Evolutionary conservation across 2,329 filamentous ascomycete species (phyloP), one percentile per base, ranked within the genome.

Genomic region (Pseudogymnoascus sp.): DNA sequence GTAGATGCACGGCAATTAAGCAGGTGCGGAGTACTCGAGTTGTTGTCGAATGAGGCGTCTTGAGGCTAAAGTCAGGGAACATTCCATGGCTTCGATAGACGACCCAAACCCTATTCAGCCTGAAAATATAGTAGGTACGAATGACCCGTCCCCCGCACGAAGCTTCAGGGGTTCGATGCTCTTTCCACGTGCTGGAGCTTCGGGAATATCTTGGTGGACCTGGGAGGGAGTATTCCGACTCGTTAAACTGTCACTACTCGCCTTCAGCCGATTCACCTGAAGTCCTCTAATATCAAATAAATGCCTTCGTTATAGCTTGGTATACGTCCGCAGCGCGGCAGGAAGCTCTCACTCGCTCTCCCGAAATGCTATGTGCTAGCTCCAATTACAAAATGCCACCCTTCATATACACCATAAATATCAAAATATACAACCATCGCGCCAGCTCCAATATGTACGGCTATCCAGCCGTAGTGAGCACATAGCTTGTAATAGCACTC

Each of bases 401-500:
- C 43, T 52, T 33, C 16, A 35, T 55, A 33, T 55, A 35, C 25
- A 33, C 28, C 49, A 18, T 55, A 35, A 33, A 55, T 52, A 55
- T 33, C 49, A 55, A 55, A 55, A 18, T 21, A 55, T 33, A 33
- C 49, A 55, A 7, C 28, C 49, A 21, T 33, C 28, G n/a, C 28
- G 16, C 28, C 49, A 33, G 28, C 7, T 55, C 28, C 25, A 33
- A 33, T 33, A 33, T 21, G 2, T 16, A 33, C 58, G 31, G 33
- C 65, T 62, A 76, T 59, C 76, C 75, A 40, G 75, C 76, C 35
- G 75, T 76, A 16, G 76, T 77, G 28, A 77, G 73, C 7, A 78
- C 77, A 66, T 79, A 79, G 59, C 75, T 77, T 5, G 85, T 88
- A 69, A 88, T 87, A 5, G 84, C 82, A 65, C 85, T 83, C 91